Evolutionary conservation across 257 asterid genomes (phyloP).

Genomic region (Lithospermum erythrorhizon): DNA sequence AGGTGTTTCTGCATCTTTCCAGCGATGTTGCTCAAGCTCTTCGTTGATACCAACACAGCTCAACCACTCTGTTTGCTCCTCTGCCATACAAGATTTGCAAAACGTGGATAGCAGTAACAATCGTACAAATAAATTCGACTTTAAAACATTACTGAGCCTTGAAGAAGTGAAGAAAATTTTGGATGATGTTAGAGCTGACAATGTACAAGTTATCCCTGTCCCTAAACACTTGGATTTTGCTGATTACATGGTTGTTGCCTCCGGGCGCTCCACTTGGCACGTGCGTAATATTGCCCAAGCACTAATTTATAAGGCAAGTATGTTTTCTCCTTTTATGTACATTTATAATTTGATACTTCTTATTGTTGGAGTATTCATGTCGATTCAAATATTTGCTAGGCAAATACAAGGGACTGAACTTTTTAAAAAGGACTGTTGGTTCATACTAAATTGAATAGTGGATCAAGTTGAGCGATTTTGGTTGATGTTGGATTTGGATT

Average conservation of each 20-base stretch:
- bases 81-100: constrained; percentile 8
- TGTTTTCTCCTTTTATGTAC: neutral
- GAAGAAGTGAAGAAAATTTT: constrained; percentile 74
- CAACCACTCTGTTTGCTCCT: constrained; percentile 27
- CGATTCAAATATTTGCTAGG: neutral
- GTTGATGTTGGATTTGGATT: neutral
- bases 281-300: constrained; percentile 95
- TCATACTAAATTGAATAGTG: neutral
- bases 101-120: neutral
- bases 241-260: constrained; percentile 82
- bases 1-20: constrained; percentile 19
- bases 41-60: constrained; percentile 2
- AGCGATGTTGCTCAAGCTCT: constrained; percentile 13
- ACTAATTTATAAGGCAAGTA: constrained; percentile 64
- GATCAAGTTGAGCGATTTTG: neutral
- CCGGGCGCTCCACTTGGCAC: constrained; percentile 94
- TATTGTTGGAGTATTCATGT: no score
- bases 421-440: neutral
- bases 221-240: constrained; percentile 55
- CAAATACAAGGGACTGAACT: neutral
- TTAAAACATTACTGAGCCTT: constrained; percentile 50
- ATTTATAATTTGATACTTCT: neutral
- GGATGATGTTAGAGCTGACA: constrained; percentile 76
- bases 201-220: constrained; percentile 52
- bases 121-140: constrained; percentile 1